phyloP scores from a whole-genome alignment of 2,329 filamentous ascomycete species.

The Dactylellina leptospora region DNA sequence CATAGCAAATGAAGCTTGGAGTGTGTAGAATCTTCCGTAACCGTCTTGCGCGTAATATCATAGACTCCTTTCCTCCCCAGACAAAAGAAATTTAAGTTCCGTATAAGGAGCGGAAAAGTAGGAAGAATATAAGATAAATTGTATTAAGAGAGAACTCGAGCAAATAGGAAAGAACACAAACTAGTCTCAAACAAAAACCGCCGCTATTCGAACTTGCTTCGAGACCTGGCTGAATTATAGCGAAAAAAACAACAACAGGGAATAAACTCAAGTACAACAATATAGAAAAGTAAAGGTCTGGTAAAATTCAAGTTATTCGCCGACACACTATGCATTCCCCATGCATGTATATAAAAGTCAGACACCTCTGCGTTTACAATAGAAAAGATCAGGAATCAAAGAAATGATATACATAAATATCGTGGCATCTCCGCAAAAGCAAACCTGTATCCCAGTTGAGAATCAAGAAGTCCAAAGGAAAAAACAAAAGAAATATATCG shows the following conservation, averaged over 20 bases:
- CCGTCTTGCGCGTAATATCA: constrained; percentile 23
- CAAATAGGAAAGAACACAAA: constrained; percentile 51
- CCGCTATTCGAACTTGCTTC: constrained; percentile 55
- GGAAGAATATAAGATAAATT: constrained; percentile 16
- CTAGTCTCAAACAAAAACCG: constrained; percentile 55
- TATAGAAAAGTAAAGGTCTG: neutral
- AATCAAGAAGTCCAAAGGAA: constrained; percentile 55
- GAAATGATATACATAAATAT: constrained; percentile 52
- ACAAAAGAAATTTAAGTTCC: constrained; percentile 13
- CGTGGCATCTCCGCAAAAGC: constrained; percentile 52
- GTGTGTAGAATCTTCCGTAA: neutral
- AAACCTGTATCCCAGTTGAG: constrained; percentile 52
- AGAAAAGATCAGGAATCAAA: constrained; percentile 8
- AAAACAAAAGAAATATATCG: constrained; percentile 48
- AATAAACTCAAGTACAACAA: constrained; percentile 2
- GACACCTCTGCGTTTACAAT: constrained; percentile 14
- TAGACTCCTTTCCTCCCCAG: constrained; percentile 10
- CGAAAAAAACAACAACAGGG: neutral
- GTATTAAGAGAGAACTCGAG: constrained; percentile 50
- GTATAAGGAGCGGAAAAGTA: constrained; percentile 15
- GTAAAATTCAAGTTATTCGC: constrained; percentile 58
- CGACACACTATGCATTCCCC: constrained; percentile 53
- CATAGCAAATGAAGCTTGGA: neutral
- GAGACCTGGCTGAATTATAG: constrained; percentile 30
- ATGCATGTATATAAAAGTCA: constrained; percentile 49